These are phyloP conservation scores for Anaeromyces robustus DNA, from an alignment of 192 early-diverging fungal genomes.

Conservation along the genomic window DNA sequence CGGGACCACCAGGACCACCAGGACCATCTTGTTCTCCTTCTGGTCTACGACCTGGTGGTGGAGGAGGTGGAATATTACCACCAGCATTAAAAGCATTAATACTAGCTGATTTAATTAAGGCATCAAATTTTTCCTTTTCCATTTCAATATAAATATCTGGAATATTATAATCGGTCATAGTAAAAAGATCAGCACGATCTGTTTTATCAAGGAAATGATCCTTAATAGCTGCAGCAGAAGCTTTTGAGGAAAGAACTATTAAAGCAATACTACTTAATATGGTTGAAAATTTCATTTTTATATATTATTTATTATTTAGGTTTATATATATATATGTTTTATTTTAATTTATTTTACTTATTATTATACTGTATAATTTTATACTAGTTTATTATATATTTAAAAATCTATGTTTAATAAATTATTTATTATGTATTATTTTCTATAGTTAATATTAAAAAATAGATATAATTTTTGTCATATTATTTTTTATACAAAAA, in stretches of 20 bases:
- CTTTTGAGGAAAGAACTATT: neutral
- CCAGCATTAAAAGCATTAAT: neutral
- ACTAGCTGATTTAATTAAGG: neutral
- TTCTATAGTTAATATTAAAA: too few species aligned
- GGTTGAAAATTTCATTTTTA: neutral
- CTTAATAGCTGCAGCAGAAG: neutral
- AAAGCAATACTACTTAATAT: neutral
- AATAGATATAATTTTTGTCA: too few species aligned
- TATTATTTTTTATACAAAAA: too few species aligned
- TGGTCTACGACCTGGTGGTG: neutral
- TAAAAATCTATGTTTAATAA: too few species aligned
- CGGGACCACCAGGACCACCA: neutral
- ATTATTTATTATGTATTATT: too few species aligned
- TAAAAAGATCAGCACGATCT: neutral
- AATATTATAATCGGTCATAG: neutral
- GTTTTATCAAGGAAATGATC: neutral
- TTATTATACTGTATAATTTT: too few species aligned
- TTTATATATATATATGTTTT: too few species aligned
- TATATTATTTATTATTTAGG: too few species aligned
- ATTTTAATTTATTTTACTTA: too few species aligned
- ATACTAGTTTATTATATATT: too few species aligned
- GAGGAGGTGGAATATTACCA: neutral
- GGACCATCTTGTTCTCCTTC: too few species aligned
- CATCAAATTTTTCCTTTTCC: neutral
- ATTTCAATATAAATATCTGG: neutral